Evolutionary conservation across 2,329 filamentous ascomycete species (phyloP), one percentile per base, ranked within the genome.

Genomic region (Calonectria ilicicola): DNA sequence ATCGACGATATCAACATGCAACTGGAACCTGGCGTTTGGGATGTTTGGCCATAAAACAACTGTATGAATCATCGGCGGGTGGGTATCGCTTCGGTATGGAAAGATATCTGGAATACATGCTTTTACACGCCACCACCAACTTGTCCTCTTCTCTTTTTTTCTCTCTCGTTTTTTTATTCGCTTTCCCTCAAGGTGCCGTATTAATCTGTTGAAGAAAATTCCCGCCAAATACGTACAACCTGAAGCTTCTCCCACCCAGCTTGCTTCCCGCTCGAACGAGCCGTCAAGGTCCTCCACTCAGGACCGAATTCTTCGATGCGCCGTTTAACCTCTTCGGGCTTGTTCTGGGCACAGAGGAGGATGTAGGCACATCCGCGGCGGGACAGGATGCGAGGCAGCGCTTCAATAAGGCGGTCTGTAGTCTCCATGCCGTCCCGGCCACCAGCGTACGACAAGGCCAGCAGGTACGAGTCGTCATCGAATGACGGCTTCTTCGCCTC

Each of bases 201-300:
- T 46, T 35, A 47, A 17, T 67, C 46, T 21, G 26, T 62, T 42
- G 32, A 71, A 58, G 32, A 64, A 71, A 68, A 70, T 46, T 87
- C 87, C 79, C 91, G 90, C 94, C 95, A 98, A 81, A 98, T 94
- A 81, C 96, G 91, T 78, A 98, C 87, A 79, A 99, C 93, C 81
- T 95, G 93, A 83, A 99, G 87, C 85, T 94, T 97, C 86, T 99
- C 97, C 96, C 96, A 98, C 0, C 97, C 97, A 35, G 94, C 96
- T 83, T 93, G 91, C 87, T 93, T 95, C 62, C 96, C 96, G 83
- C 95, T 98, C 67, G 89, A 90, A 8, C 94, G 93, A 5, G 98
- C 95, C 21, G 91, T 94, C 82, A 95, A 92, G 12, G 91, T 94
- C 73, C 83, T 88, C 97, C 96, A 98, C 27, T 79, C 82, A 0